Evolutionary conservation across 2,329 filamentous ascomycete genomes (phyloP).

Genomic region (Hysterium pulicare): DNA sequence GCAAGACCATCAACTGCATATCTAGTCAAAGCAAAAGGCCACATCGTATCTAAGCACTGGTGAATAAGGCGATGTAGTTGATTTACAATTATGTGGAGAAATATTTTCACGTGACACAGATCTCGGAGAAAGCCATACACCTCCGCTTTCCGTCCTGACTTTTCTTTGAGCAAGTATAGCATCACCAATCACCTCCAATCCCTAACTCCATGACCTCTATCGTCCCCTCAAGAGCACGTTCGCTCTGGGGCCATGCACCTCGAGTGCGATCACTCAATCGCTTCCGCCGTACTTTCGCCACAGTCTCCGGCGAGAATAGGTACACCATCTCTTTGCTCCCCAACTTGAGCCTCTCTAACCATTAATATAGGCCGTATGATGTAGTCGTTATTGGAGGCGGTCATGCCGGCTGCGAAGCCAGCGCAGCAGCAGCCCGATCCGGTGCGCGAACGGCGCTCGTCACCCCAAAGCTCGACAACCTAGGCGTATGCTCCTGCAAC

Average conservation of each 20-base stretch:
- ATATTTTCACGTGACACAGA: not conserved
- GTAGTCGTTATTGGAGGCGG: slow-evolving; percentile 94
- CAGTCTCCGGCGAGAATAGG: slow-evolving; percentile 39
- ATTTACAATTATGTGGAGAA: no score
- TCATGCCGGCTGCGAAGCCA: slow-evolving; percentile 92
- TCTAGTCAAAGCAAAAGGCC: no score
- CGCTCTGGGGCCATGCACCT: slow-evolving; percentile 49
- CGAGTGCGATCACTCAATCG: slow-evolving; percentile 42
- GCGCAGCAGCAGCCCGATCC: slow-evolving; percentile 80
- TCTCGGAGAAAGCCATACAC: slow-evolving; percentile 1
- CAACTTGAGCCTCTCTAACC: slow-evolving; percentile 14
- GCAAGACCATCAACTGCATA: no score
- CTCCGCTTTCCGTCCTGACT: slow-evolving; percentile 3
- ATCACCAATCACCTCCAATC: not conserved
- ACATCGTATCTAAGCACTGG: no score
- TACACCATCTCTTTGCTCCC: slow-evolving; percentile 10
- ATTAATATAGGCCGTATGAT: slow-evolving; percentile 66
- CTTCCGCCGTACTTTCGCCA: slow-evolving; percentile 42
- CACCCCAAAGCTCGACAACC: slow-evolving; percentile 82
- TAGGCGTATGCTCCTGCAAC: slow-evolving; percentile 95
- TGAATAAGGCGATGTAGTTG: no score
- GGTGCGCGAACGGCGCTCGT: slow-evolving; percentile 87
- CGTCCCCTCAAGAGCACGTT: slow-evolving; percentile 27
- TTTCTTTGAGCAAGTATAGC: not conserved
- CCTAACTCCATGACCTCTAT: slow-evolving; percentile 1